Conservation (phyloP, 306 rosid genomes). For the Castanopsis chinensis region DNA sequence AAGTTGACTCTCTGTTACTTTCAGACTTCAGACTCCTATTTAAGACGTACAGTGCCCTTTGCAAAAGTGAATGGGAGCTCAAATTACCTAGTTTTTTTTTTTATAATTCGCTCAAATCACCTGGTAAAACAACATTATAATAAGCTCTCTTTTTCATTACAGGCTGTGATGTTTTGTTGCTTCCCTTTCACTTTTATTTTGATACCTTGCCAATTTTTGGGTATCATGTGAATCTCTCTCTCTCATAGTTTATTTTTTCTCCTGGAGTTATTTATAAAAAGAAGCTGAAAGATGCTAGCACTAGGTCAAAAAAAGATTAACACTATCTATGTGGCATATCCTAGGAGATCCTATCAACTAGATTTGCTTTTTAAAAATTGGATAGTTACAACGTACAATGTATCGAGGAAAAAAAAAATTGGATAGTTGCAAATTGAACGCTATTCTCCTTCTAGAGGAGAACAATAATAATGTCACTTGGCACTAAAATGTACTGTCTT, state of each 20-base stretch:
- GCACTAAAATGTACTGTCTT: too few species aligned
- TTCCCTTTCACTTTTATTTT: conserved; percentile 16
- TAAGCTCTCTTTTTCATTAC: neutral
- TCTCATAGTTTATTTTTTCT: neutral
- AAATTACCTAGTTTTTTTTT: neutral
- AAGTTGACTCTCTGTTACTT: neutral
- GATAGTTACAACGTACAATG: too few species aligned
- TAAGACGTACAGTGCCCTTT: neutral
- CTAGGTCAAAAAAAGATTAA: neutral
- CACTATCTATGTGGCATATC: neutral
- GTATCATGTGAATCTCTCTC: neutral
- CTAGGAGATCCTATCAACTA: neutral
- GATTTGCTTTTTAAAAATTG: too few species aligned
- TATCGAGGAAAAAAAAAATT: too few species aligned
- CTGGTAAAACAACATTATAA: neutral
- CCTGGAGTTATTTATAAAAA: neutral
- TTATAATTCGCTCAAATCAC: neutral
- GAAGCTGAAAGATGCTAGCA: neutral
- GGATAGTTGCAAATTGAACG: too few species aligned
- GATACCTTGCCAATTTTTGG: conserved; percentile 10
- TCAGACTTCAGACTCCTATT: neutral
- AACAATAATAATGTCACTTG: too few species aligned
- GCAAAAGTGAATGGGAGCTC: neutral
- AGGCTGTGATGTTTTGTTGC: conserved; percentile 2
- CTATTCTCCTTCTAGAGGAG: too few species aligned